Evolutionary conservation across 2,329 filamentous ascomycete genomes (phyloP), one percentile per base, ranked within the genome.

Genomic region (Epichloe festucae): DNA sequence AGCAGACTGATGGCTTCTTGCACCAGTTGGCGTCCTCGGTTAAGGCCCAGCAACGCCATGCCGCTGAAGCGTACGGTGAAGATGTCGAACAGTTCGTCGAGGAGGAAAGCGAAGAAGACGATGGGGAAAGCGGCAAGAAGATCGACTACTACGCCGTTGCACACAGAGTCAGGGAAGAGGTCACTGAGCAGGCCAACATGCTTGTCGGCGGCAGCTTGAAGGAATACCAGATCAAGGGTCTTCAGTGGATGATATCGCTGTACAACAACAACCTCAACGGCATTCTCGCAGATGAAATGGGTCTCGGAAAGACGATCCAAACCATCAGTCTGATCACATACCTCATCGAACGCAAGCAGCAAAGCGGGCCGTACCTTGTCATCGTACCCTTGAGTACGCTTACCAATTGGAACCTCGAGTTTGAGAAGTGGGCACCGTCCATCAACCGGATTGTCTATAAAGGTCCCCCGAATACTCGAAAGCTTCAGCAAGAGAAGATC

Each of bases 241-340:
- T 98, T 46, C 91, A 98, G 68, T 98, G 93, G 93, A 98, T 98
- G 93, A 84, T 98, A 55, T 98, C 93, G 14, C 78, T 98, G 14
- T 98, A 97, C 79, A 98, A 98, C 82, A 98, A 98, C 76, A 98
- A 96, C 70, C 80, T 98, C 58, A 98, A 98, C 67, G 93, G 93
- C 78, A 97, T 98, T 58, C 75, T 98, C 61, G 93, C 93, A 53
- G 93, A 98, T 63, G 93, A 98, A 71, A 98, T 98, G 93, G 93
- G 93, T 84, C 87, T 98, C 58, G 93, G 93, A 68, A 98, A 98
- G 74, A 98, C 93, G 0, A 98, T 98, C 60, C 93, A 98, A 70
- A 97, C 93, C 44, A 98, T 98, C 70, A 95, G 88, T 75, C 74
- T 98, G 71, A 87, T 98, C 62, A 96, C 91, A 3, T 94, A 98